Percentiles rank a stretch among this genome's conserved stretches.
Evolutionary conservation across 106 monocot genomes (phyloP).

Genomic region (Hemerocallis citrina): DNA sequence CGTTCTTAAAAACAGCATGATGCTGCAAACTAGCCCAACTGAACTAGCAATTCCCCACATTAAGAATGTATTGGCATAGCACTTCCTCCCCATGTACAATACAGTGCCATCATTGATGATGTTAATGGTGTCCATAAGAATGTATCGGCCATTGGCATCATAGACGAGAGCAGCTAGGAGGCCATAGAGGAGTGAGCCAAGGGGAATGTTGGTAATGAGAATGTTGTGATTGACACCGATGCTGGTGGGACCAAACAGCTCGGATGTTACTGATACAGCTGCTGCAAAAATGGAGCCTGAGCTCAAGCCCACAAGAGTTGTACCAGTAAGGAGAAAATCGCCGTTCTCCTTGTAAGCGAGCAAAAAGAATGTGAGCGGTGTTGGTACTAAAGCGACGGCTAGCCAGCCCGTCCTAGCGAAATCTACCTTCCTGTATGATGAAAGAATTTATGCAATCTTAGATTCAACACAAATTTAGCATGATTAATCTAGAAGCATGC

Average conservation of each 20-base stretch:
- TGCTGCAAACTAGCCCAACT: conserved; percentile 35
- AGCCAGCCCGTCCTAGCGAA: conserved; percentile 71
- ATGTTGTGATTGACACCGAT: conserved; percentile 76
- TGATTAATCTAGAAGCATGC: no score
- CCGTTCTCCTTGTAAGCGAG: conserved; percentile 15
- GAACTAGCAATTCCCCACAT: conserved; percentile 41
- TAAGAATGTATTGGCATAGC: conserved; percentile 53
- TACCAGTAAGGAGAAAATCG: conserved; percentile 33
- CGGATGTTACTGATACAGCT: conserved; percentile 57
- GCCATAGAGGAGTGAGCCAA: conserved; percentile 74
- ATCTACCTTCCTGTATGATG: conserved; percentile 25
- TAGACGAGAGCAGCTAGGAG: conserved; percentile 56
- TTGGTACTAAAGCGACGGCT: conserved; percentile 33
- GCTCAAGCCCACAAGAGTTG: conserved; percentile 55
- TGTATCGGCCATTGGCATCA: conserved; percentile 33
- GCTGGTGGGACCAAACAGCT: conserved; percentile 65
- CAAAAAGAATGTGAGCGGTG: conserved; percentile 54
- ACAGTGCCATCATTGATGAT: conserved; percentile 30
- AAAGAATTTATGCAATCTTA: no score
- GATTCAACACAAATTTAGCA: no score
- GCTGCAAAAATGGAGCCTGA: conserved; percentile 77
- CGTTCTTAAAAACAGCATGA: conserved; percentile 41
- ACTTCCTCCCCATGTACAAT: conserved; percentile 57
- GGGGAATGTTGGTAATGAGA: conserved; percentile 73
- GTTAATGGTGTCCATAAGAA: neutral